These are phyloP conservation scores for Penicillium hordei DNA, from an alignment of 2,329 filamentous ascomycete species.

Conservation along the genomic window DNA sequence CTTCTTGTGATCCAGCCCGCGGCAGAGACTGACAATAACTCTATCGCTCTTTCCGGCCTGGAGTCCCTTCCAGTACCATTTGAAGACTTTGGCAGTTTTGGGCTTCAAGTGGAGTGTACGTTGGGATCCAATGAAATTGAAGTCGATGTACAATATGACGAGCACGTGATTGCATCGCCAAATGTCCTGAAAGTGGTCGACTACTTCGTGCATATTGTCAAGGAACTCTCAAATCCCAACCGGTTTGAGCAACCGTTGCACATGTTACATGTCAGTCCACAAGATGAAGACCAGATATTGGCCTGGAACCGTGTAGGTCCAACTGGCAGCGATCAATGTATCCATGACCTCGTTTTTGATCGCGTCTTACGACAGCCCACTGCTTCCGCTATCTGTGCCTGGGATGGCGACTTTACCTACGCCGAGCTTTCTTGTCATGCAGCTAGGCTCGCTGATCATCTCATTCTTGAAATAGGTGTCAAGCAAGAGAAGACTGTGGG, in stretches of 20 bases:
- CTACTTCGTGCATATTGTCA: no score
- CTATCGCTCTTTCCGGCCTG: not conserved
- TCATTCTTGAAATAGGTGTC: not conserved
- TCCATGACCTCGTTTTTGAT: not conserved
- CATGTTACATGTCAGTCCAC: not conserved
- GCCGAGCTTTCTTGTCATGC: not conserved
- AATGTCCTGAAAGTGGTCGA: not conserved
- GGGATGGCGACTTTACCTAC: not conserved
- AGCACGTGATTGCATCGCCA: not conserved
- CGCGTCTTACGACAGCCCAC: not conserved
- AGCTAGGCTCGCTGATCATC: not conserved
- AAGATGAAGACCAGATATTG: not conserved
- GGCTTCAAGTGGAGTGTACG: not conserved
- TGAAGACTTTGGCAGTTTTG: not conserved
- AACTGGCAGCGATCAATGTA: not conserved
- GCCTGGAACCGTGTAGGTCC: not conserved
- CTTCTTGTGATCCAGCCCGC: not conserved
- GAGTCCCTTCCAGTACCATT: not conserved
- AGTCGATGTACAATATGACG: not conserved
- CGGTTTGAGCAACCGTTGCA: not conserved
- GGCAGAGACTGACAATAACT: not conserved
- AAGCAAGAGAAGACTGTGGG: conserved; percentile 3
- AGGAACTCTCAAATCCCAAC: no score
- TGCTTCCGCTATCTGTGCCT: not conserved
- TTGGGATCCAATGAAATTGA: not conserved